phyloP scores from a whole-genome alignment of 176 grass and related monocot species.

The Carex scoparia region DNA sequence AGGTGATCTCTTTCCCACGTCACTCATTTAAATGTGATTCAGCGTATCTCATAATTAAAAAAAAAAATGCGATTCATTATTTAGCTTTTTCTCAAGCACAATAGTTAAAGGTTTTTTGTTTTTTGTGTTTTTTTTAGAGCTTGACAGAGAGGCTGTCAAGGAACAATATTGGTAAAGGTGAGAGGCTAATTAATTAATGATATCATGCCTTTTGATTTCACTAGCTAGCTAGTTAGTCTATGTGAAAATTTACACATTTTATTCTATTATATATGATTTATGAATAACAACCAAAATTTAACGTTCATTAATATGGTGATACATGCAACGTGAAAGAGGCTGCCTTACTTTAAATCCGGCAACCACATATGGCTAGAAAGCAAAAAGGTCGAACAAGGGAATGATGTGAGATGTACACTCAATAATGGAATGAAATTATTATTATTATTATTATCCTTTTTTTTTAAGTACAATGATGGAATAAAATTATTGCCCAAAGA shows the following conservation, averaged over 20 bases:
- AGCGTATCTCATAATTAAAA: background rate
- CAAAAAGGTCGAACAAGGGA: background rate
- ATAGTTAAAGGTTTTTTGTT: background rate
- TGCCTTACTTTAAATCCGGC: constrained; percentile 2
- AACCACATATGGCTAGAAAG: background rate
- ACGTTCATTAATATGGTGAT: background rate
- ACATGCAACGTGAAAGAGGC: background rate
- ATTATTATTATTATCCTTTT: background rate
- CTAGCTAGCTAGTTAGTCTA: background rate
- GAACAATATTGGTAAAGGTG: background rate
- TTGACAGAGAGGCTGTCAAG: too few species aligned
- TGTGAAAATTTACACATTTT: background rate
- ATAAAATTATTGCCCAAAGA: constrained; percentile 1
- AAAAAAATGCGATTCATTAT: background rate
- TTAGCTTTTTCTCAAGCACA: background rate
- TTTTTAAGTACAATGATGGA: background rate
- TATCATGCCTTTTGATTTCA: background rate
- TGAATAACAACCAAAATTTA: constrained; percentile 3
- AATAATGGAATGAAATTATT: constrained; percentile 14
- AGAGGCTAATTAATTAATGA: background rate
- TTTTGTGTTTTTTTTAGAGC: too few species aligned
- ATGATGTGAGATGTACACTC: constrained; percentile 16
- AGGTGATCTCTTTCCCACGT: background rate
- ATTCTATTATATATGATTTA: background rate
- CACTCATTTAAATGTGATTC: background rate